A percentile compares a stretch with the other conserved stretches of the same genome.
These are phyloP conservation scores for Aspergillus novofumigatus DNA, from an alignment of 2,329 filamentous ascomycete genomes.

Conservation along the genomic window DNA sequence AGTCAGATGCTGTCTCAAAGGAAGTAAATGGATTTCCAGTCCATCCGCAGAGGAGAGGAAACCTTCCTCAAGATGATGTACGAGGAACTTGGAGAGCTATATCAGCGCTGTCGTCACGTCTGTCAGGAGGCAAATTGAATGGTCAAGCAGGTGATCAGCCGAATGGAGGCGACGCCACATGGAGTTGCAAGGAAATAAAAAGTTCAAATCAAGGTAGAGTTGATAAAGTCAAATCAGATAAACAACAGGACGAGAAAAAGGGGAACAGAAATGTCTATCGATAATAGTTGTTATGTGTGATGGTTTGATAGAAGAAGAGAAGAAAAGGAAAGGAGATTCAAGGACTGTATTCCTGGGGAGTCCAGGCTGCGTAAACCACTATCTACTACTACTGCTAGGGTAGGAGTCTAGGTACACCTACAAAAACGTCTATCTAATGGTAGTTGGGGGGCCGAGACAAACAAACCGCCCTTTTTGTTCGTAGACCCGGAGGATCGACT, in stretches of 20 bases:
- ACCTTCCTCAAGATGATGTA: background rate
- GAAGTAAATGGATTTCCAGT: background rate
- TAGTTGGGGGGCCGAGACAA: background rate
- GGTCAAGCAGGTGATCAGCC: background rate
- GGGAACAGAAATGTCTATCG: background rate
- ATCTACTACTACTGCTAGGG: background rate
- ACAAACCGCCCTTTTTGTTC: background rate
- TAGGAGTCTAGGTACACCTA: background rate
- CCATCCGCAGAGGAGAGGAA: background rate
- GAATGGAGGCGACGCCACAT: background rate
- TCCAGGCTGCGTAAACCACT: background rate
- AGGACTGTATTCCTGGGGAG: background rate
- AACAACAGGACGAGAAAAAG: background rate
- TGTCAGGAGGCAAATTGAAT: background rate
- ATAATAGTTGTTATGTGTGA: background rate
- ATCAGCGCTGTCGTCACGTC: background rate
- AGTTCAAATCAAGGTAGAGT: background rate
- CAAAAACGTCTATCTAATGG: background rate
- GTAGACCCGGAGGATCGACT: background rate
- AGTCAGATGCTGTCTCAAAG: background rate
- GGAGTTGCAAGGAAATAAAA: background rate
- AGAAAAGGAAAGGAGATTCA: background rate
- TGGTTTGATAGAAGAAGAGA: background rate
- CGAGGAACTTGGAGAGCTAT: background rate
- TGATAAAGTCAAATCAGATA: background rate